These are phyloP conservation scores for Monosporozyma unispora DNA, from an alignment of 805 yeast species.

Conservation along the genomic window DNA sequence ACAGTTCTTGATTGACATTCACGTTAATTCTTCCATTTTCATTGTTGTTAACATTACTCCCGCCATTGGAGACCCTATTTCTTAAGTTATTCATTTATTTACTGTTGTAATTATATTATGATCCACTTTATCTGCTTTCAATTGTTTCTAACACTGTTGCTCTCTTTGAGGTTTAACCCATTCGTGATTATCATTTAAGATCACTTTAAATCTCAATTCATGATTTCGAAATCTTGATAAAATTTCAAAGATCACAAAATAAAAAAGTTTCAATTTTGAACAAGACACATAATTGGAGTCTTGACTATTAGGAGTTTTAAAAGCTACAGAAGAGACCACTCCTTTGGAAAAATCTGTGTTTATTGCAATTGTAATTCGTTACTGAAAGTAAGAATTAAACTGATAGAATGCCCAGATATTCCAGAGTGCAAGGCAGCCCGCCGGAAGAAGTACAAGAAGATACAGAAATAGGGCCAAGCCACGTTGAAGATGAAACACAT, in stretches of 20 bases:
- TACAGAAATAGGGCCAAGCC: neutral
- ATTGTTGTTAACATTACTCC: neutral
- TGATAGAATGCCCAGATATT: neutral
- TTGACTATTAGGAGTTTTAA: too few species aligned
- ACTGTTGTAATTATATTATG: too few species aligned
- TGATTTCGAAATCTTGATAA: neutral
- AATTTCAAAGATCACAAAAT: neutral
- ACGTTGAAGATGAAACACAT: neutral
- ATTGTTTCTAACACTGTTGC: neutral
- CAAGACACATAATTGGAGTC: neutral
- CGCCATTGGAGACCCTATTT: neutral
- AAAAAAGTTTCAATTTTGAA: neutral
- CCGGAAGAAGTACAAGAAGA: neutral
- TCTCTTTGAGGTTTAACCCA: neutral
- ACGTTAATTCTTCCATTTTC: neutral
- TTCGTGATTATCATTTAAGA: neutral
- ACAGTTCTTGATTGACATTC: conserved; percentile 40
- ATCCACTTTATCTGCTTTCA: neutral
- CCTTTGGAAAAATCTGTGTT: neutral
- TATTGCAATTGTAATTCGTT: too few species aligned
- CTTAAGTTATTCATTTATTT: neutral
- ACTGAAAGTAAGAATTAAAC: neutral
- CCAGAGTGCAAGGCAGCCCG: neutral
- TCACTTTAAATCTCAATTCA: neutral
- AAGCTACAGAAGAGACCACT: too few species aligned